A percentile compares a stretch with the other conserved stretches of the same genome.
Evolutionary conservation across 2,329 filamentous ascomycete genomes (phyloP).

Genomic region (Fusarium napiforme): DNA sequence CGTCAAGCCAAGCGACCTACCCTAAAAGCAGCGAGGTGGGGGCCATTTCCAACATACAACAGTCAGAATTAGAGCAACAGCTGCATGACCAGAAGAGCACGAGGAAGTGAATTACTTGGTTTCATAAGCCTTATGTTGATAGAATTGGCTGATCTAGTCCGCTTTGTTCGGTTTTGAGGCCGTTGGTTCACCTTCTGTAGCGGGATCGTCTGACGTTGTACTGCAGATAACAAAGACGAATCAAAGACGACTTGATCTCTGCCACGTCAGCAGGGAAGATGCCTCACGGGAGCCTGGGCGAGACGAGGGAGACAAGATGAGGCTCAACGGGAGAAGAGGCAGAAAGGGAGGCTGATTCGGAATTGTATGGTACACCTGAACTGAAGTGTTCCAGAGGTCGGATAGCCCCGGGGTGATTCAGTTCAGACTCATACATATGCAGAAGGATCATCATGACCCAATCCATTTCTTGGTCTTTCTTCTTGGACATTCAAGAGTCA

Average conservation of each 20-base stretch:
- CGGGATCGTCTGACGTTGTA: slow-evolving; percentile 30
- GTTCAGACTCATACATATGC: background rate
- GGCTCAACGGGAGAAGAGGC: slow-evolving; percentile 30
- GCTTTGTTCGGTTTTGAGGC: slow-evolving; percentile 17
- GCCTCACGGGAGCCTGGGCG: slow-evolving; percentile 11
- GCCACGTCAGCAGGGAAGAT: slow-evolving; percentile 39
- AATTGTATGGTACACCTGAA: background rate
- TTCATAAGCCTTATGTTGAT: slow-evolving; percentile 1
- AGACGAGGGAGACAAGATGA: slow-evolving; percentile 9
- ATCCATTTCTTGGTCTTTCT: background rate
- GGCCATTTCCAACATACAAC: background rate
- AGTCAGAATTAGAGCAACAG: slow-evolving; percentile 14
- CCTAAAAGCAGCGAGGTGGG: slow-evolving; percentile 25
- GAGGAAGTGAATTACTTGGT: background rate
- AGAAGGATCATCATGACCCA: background rate
- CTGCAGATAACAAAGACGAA: slow-evolving; percentile 18
- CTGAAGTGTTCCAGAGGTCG: background rate
- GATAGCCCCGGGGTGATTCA: background rate
- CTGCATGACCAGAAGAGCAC: slow-evolving; percentile 14
- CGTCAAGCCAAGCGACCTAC: background rate
- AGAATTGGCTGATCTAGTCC: background rate
- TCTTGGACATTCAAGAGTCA: background rate
- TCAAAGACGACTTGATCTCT: background rate
- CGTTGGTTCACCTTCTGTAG: background rate
- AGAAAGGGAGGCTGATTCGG: slow-evolving; percentile 13